These are phyloP conservation scores for Corynespora cassiicola DNA, from an alignment of 2,329 filamentous ascomycete species.

Conservation along the genomic window DNA sequence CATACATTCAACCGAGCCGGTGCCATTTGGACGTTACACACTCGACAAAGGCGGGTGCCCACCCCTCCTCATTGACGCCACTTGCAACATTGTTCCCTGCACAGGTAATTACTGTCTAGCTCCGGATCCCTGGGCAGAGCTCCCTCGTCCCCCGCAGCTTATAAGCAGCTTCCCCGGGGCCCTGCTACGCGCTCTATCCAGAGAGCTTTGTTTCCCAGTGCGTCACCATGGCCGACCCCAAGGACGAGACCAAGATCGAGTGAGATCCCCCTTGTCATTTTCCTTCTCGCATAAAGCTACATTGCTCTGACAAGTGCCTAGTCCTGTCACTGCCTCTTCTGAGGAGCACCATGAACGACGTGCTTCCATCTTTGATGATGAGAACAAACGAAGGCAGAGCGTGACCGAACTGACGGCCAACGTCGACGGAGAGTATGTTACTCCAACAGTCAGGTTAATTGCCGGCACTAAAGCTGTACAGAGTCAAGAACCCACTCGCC, in stretches of 20 bases:
- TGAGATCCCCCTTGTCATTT: conserved; percentile 1
- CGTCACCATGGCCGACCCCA: conserved; percentile 7
- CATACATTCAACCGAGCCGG: too few relatives aligned
- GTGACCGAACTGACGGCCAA: conserved; percentile 35
- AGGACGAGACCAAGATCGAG: conserved; percentile 7
- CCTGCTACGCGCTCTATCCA: neutral
- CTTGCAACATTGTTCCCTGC: too few relatives aligned
- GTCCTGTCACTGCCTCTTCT: conserved; percentile 18
- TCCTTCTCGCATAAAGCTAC: conserved; percentile 3
- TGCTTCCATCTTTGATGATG: conserved; percentile 28
- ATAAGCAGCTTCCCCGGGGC: conserved; percentile 6
- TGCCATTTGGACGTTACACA: too few relatives aligned
- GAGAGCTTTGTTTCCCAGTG: neutral
- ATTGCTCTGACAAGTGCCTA: too few relatives aligned
- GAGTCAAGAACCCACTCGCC: conserved; percentile 64
- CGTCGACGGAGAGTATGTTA: conserved; percentile 39
- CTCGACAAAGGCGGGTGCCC: too few relatives aligned
- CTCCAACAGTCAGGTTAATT: neutral
- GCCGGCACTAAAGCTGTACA: conserved; percentile 38
- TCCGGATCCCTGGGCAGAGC: neutral
- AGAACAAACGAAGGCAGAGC: conserved; percentile 29
- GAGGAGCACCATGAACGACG: conserved; percentile 26
- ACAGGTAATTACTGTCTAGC: too few relatives aligned
- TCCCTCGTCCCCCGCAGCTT: conserved; percentile 4
- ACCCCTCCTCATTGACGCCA: too few relatives aligned